A percentile compares a stretch with the other conserved stretches of the same genome.
Conservation (phyloP, 192 early-diverging fungal species). For the Coemansia javaensis region DNA sequence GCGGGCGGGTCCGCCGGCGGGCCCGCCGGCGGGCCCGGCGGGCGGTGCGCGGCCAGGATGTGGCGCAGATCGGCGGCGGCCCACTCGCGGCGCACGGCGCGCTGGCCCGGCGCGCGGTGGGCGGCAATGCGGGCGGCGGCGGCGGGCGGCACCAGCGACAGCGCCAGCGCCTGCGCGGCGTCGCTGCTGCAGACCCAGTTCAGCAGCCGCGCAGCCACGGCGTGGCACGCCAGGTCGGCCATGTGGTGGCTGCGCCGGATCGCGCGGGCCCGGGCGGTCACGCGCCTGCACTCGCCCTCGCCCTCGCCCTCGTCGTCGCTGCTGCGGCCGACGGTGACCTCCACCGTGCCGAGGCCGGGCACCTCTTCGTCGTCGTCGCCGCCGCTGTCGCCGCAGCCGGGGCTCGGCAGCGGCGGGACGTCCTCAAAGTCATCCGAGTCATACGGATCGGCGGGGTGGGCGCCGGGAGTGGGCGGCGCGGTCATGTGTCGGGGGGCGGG, state of each 20-base stretch:
- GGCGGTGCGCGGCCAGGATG: constrained; percentile 15
- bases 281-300: neutral
- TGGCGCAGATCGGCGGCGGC: constrained; percentile 30
- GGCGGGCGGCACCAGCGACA: constrained; percentile 24
- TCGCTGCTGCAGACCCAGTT: constrained; percentile 13
- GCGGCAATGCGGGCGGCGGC: constrained; percentile 12
- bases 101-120: constrained; percentile 22
- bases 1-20: neutral
- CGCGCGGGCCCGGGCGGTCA: constrained; percentile 28
- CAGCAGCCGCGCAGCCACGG: constrained; percentile 5
- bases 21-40: neutral
- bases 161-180: constrained; percentile 2
- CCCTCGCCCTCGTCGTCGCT: too few relatives aligned
- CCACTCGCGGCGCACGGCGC: constrained; percentile 36
- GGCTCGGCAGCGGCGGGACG: neutral
- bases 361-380: constrained; percentile 18
- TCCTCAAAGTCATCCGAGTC: constrained; percentile 10
- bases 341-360: constrained; percentile 43
- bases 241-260: constrained; percentile 37
- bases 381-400: neutral
- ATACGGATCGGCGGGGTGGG: too few relatives aligned
- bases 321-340: constrained; percentile 36
- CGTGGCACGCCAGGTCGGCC: constrained; percentile 24
- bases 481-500: too few relatives aligned
- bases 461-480: too few relatives aligned